Evolutionary conservation across 176 grass and related monocot genomes (phyloP).

Genomic region (Aegilops sharonensis): DNA sequence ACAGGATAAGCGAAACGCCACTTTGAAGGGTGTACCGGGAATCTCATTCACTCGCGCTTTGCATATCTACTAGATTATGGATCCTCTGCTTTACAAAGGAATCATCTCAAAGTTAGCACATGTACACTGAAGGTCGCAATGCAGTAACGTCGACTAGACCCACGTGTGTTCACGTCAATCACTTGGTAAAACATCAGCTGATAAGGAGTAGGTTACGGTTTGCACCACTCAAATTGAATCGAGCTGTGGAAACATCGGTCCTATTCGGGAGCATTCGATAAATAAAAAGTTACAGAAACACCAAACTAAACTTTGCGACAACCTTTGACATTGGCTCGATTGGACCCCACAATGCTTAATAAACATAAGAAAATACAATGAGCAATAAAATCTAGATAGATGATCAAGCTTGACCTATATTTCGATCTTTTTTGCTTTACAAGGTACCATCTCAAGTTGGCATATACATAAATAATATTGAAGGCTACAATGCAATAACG

Average conservation of each 20-base stretch:
- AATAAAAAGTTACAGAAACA: neutral
- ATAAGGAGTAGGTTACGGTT: neutral
- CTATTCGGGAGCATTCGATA: neutral
- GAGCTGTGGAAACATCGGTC: neutral
- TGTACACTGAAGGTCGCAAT: neutral
- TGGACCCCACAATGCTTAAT: neutral
- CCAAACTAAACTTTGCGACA: neutral
- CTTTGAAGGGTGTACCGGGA: constrained; percentile 11
- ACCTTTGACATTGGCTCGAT: neutral
- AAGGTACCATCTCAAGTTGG: constrained; percentile 17
- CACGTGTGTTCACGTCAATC: neutral
- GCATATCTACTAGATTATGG: constrained; percentile 20
- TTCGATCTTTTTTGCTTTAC: neutral
- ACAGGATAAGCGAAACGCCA: constrained; percentile 15
- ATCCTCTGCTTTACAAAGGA: constrained; percentile 32
- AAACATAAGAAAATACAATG: too few relatives aligned
- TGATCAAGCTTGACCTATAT: too few relatives aligned
- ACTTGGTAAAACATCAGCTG: neutral
- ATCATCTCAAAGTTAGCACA: constrained; percentile 8
- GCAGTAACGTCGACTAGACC: neutral
- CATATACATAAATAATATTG: neutral
- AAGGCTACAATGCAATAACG: neutral
- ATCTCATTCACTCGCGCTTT: constrained; percentile 26
- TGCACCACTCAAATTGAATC: neutral
- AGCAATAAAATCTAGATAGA: too few relatives aligned